These are phyloP conservation scores for Phallus indusiatus DNA, from an alignment of 768 basidiomycete genomes.

Conservation along the genomic window DNA sequence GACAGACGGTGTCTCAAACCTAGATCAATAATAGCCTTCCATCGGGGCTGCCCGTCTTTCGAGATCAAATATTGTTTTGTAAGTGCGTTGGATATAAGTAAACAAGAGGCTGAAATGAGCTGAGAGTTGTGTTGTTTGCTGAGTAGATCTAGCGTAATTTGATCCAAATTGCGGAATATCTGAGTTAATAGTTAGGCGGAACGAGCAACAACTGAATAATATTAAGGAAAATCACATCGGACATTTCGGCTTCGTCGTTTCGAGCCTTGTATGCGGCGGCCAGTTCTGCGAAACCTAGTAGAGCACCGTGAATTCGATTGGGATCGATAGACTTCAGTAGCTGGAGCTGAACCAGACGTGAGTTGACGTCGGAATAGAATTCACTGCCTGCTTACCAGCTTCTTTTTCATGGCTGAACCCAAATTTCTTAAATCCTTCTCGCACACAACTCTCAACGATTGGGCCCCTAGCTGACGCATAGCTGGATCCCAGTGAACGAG, in stretches of 20 bases:
- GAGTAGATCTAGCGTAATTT: constrained; percentile 49
- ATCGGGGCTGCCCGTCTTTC: constrained; percentile 36
- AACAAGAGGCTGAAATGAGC: constrained; percentile 62
- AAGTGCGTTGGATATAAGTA: constrained; percentile 55
- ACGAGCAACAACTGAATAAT: neutral
- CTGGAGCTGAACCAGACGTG: constrained; percentile 30
- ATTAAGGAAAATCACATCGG: constrained; percentile 19
- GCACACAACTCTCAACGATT: constrained; percentile 64
- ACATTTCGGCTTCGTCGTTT: constrained; percentile 18
- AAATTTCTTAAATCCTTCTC: constrained; percentile 45
- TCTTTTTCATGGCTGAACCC: constrained; percentile 37
- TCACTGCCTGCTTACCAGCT: constrained; percentile 40
- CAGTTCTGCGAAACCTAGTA: constrained; percentile 68
- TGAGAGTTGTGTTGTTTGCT: constrained; percentile 61
- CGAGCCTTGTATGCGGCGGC: constrained; percentile 44
- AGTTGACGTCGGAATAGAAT: neutral
- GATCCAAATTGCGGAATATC: constrained; percentile 55
- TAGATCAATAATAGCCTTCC: constrained; percentile 61
- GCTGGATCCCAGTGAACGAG: constrained; percentile 83
- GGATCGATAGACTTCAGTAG: constrained; percentile 57
- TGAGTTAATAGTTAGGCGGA: constrained; percentile 20
- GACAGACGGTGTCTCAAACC: constrained; percentile 58
- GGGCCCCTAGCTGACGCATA: constrained; percentile 70
- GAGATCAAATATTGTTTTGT: constrained; percentile 36
- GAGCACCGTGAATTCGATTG: constrained; percentile 69